A percentile compares a stretch with the other conserved stretches of the same genome.
phyloP scores from a whole-genome alignment of 495 filamentous ascomycete species.

The Penicillium canescens region DNA sequence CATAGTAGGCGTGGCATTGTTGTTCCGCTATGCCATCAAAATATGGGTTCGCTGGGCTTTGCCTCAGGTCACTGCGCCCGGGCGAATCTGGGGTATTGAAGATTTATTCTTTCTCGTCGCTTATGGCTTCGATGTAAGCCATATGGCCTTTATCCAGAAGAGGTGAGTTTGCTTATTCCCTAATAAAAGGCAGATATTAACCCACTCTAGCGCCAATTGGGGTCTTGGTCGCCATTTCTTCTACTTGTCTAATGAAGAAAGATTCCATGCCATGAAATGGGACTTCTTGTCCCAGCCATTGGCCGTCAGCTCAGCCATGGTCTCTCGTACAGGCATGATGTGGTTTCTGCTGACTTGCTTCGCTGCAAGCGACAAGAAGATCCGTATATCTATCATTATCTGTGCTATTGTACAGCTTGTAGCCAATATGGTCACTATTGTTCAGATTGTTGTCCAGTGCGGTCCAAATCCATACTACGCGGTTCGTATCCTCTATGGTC shows the following conservation, averaged over 20 bases:
- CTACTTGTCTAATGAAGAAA: conserved; percentile 22
- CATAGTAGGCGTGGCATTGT: conserved; percentile 27
- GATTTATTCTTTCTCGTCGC: conserved; percentile 34
- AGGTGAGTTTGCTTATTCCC: conserved; percentile 18
- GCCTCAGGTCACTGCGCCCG: conserved; percentile 34
- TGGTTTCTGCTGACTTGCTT: conserved; percentile 41
- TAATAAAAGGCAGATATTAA: not conserved
- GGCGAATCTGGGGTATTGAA: conserved; percentile 36
- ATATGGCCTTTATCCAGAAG: conserved; percentile 33
- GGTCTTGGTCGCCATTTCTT: conserved; percentile 37
- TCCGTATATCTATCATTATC: conserved; percentile 28
- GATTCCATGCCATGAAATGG: conserved; percentile 27
- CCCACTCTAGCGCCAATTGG: conserved; percentile 21
- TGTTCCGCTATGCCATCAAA: conserved; percentile 36
- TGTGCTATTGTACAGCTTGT: conserved; percentile 36
- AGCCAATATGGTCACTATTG: conserved; percentile 33
- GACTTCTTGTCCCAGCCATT: conserved; percentile 36
- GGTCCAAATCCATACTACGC: conserved; percentile 38
- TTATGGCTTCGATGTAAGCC: conserved; percentile 32
- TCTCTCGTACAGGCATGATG: conserved; percentile 42
- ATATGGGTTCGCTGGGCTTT: conserved; percentile 36
- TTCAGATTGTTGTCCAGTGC: conserved; percentile 40
- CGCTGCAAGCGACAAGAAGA: conserved; percentile 27
- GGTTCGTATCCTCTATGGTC: not conserved
- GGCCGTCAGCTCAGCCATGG: conserved; percentile 48